Evolutionary conservation across 2,329 filamentous ascomycete genomes (phyloP), one percentile per base, ranked within the genome.

Genomic region (Didymellaceae sp.): DNA sequence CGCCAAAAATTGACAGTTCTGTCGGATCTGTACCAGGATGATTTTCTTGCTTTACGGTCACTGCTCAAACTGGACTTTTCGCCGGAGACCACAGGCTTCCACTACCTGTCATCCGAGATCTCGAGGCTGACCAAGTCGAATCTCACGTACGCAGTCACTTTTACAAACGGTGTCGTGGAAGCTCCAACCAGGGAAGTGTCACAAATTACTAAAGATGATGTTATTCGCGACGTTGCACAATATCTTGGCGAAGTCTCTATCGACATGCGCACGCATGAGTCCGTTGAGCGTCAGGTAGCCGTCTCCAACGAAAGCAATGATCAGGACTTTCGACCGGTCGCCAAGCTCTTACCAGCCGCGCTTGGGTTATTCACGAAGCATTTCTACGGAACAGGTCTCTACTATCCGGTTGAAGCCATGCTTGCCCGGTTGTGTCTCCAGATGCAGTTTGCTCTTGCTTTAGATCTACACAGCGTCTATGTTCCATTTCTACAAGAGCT

Each of bases 71-170:
- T 51, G 30, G 41, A 51, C 18, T 39, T 41, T 20, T 20, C 30
- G 3, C 13, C 35, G 17, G 17, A 22, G n/a, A 31, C 25, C 13
- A 51, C 35, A 4, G 35, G 41, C 22, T 32, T 41, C 21, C 18
- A 41, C 6, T 22, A 10, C 17, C 17, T 51, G 7, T 32, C 34
- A 5, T 18, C 42, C 20, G 35, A 45, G 13, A 9, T 51, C 2
- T 32, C 20, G 13, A 51, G 48, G 14, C 37, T 45, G 7, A 51
- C 45, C 33, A 32, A n/a, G 8, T 45, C 42, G 6, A 51, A 51
- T 14, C 16, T 51, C 3, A 37, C 41, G 2, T 51, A 22, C 18
- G 35, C 24, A 13, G 37, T 40, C 13, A 32, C 31, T 4, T 42
- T 45, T 10, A 41, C 35, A 18, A 37, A 37, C 9, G 17, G 25